Evolutionary conservation across 129 eudicot genomes (phyloP).

Genomic region (Flaveria brownii): DNA sequence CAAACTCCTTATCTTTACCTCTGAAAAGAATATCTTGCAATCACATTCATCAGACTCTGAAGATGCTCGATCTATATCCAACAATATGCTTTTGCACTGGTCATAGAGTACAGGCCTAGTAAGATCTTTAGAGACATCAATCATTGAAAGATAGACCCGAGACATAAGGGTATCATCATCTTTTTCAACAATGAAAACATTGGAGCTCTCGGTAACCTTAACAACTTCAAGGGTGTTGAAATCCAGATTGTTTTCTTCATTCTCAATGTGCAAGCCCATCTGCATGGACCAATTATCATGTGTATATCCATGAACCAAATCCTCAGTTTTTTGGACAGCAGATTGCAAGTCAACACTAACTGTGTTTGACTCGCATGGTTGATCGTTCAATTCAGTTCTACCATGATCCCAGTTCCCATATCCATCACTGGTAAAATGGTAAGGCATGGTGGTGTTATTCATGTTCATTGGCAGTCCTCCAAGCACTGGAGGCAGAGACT

Average conservation of each 20-base stretch:
- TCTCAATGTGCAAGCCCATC: conserved; percentile 37
- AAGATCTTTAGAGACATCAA: conserved; percentile 81
- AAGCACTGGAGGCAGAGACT: conserved; percentile 67
- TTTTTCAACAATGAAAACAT: conserved; percentile 19
- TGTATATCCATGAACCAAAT: conserved; percentile 26
- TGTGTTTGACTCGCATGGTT: conserved; percentile 50
- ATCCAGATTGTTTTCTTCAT: conserved; percentile 40
- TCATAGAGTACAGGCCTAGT: conserved; percentile 58
- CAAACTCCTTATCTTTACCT: conserved; percentile 46
- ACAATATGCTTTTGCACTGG: conserved; percentile 50
- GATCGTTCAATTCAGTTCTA: conserved; percentile 44
- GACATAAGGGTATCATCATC: conserved; percentile 43
- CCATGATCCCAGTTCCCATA: conserved; percentile 65
- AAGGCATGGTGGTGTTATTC: conserved; percentile 62
- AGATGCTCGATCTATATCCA: conserved; percentile 43
- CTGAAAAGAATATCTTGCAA: conserved; percentile 47
- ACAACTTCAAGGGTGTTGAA: conserved; percentile 30
- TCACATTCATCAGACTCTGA: conserved; percentile 40
- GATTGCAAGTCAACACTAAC: conserved; percentile 47
- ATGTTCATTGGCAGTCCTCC: conserved; percentile 75
- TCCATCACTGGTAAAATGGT: conserved; percentile 50
- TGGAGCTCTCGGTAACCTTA: conserved; percentile 23
- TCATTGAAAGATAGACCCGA: conserved; percentile 63
- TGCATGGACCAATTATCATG: conserved; percentile 49
- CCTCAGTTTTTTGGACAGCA: conserved; percentile 43